Percentiles rank a stretch among this genome's conserved stretches.
Evolutionary conservation across 2,329 filamentous ascomycete genomes (phyloP).

Genomic region (Aspergillus udagawae): DNA sequence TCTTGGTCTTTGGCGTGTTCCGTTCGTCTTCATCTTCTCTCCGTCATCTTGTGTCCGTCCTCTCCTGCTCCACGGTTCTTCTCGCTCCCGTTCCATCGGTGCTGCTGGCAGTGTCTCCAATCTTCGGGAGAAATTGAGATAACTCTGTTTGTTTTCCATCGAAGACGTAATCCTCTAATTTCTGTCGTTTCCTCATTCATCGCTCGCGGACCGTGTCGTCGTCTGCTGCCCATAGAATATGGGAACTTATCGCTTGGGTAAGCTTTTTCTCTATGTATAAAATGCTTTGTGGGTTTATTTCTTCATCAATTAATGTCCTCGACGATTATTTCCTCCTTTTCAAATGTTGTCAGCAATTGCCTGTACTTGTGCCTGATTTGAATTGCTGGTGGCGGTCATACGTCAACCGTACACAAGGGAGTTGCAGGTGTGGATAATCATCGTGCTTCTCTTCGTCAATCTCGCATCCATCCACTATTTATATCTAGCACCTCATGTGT

Average conservation of each 20-base stretch:
- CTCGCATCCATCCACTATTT: background rate
- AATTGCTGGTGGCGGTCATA: background rate
- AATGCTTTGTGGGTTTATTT: background rate
- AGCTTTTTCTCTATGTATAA: background rate
- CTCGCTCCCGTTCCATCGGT: background rate
- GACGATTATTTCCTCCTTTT: background rate
- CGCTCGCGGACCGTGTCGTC: background rate
- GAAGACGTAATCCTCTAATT: background rate
- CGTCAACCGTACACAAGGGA: background rate
- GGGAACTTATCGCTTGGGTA: conserved; percentile 15
- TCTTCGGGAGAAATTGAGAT: background rate
- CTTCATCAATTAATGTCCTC: background rate
- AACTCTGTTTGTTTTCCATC: background rate
- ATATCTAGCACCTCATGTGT: background rate
- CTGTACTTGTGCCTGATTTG: background rate
- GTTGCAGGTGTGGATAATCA: background rate
- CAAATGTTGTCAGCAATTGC: background rate
- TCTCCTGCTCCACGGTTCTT: background rate
- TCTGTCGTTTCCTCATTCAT: background rate
- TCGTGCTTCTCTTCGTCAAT: background rate
- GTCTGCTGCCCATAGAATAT: conserved; percentile 5
- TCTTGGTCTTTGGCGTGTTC: conserved; percentile 21
- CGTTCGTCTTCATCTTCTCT: conserved; percentile 10
- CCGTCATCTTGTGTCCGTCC: conserved; percentile 5
- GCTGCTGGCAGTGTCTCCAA: background rate